Evolutionary conservation across 2,329 filamentous ascomycete species (phyloP), one percentile per base, ranked within the genome.

Genomic region (Aspergillus puulaauensis): DNA sequence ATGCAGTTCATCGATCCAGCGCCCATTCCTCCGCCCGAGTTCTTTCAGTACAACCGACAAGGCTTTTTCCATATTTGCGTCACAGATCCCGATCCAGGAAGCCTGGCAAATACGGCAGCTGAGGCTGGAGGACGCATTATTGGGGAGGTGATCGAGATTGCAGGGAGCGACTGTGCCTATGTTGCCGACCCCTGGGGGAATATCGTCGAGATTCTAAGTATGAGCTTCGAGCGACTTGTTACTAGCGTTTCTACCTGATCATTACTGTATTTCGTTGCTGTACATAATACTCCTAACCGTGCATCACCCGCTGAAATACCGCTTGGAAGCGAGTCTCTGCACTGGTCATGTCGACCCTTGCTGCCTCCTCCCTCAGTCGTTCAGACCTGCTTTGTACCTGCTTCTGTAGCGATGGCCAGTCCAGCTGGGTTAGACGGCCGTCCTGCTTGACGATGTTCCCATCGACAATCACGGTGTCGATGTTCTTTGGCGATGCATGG

Each of bases 401-500:
- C 8, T 37, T 33, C 11, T 33, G 31, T 8, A 49, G 12, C 3
- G 46, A 14, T 31, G 11, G 17, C 46, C 46, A 49, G 17, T 49
- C 46, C 5, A 49, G 17, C 2, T 31, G 12, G 14, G 37, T 19
- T 14, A 49, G 46, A 17, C 14, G n/a, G 35, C 54, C 54, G 23
- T 57, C 35, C 11, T 31, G 15, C 39, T 57, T 57, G 6, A 57
- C 49, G 11, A 57, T 53, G 6, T 31, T 57, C 21, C 54, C 54
- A 17, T 53, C 12, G 5, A 57, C 48, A 19, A 57, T 48, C 6
- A 53, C 54, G 2, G 54, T 57, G 17, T 53, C 48, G 8, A 57
- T 57, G 23, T 53, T 57, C n/a, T 33, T 52, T 24, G 43, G 6
- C 24, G 54, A 53, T 12, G 54, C 23, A 53, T 57, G 54, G 15